A percentile compares a stretch with the other conserved stretches of the same genome.
These are phyloP conservation scores for Pythium grandisporangium DNA, from an alignment of 352 stramenopile genomes.

Conservation along the genomic window DNA sequence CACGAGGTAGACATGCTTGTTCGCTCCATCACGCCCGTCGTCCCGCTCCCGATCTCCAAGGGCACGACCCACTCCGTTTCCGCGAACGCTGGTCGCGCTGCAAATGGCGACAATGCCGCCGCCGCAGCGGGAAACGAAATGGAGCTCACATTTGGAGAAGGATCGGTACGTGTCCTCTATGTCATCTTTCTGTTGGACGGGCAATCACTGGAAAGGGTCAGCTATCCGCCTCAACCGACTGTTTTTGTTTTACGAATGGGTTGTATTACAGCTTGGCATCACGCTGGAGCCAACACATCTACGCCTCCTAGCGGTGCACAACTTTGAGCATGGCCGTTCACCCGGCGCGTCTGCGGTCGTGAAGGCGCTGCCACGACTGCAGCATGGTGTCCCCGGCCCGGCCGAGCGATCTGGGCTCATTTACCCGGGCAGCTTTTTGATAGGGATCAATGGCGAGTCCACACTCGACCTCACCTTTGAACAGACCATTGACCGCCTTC, in stretches of 20 bases:
- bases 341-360: conserved; percentile 50
- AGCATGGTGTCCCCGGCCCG: conserved; percentile 44
- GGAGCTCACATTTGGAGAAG: conserved; percentile 57
- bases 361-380: conserved; percentile 50
- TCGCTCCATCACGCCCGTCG: conserved; percentile 18
- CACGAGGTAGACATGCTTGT: conserved; percentile 35
- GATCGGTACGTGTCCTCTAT: conserved; percentile 29
- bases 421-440: conserved; percentile 42
- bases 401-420: conserved; percentile 49
- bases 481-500: conserved; percentile 51
- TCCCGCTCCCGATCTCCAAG: conserved; percentile 25
- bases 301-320: conserved; percentile 43
- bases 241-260: background rate
- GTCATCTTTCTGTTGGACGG: background rate
- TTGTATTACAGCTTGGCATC: conserved; percentile 43
- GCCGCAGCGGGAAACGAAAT: no score
- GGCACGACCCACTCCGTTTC: background rate
- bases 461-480: conserved; percentile 53
- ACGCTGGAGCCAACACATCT: conserved; percentile 71
- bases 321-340: conserved; percentile 27
- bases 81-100: no score
- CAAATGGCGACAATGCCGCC: no score
- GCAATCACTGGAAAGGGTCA: background rate
- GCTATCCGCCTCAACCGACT: background rate
- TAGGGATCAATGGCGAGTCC: conserved; percentile 62